Base-by-base conservation (phyloP, 2,329 filamentous ascomycete species). In the Fonsecaea monophora region DNA sequence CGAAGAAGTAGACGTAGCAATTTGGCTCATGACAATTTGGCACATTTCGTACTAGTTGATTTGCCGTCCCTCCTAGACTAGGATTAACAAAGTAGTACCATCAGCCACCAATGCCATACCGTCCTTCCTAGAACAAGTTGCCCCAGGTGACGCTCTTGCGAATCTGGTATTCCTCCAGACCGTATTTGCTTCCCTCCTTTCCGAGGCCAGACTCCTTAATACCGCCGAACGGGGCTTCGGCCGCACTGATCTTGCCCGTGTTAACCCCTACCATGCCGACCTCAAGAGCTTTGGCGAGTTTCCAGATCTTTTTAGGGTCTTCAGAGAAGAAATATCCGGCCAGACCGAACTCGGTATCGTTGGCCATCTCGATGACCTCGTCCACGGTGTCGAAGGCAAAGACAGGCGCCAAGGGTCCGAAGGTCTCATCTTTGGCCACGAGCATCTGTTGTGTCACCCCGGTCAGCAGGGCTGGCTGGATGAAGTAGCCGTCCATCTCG, bases 91-190 rank as follows among this genome's bases (percentile, higher is more conserved):
- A n/a, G n/a, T n/a, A n/a, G n/a, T n/a, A n/a, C n/a, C n/a, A n/a
- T n/a, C n/a, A n/a, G n/a, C n/a, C n/a, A n/a, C n/a, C n/a, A n/a
- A n/a, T n/a, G n/a, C n/a, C n/a, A n/a, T n/a, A n/a, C n/a, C n/a
- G n/a, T n/a, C n/a, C n/a, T n/a, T n/a, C n/a, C n/a, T n/a, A n/a
- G n/a, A n/a, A n/a, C n/a, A n/a, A n/a, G n/a, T n/a, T n/a, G n/a
- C n/a, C n/a, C n/a, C n/a, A n/a, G n/a, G n/a, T n/a, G 30, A 60
- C 37, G 48, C 50, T 37, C 40, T 62, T 63, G 21, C 57, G 56
- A 50, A 63, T 57, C 50, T 57, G 21, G 45, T 57, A 63, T 18
- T 63, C 60, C 25, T 63, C 60, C n/a, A 63, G 21, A 3, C 50
- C 60, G 25, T 63, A 56, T 38, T 25, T 18, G 4, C 50, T 34